Base-by-base conservation (phyloP, 306 rosid species). In the Dalbergia oliveri region DNA sequence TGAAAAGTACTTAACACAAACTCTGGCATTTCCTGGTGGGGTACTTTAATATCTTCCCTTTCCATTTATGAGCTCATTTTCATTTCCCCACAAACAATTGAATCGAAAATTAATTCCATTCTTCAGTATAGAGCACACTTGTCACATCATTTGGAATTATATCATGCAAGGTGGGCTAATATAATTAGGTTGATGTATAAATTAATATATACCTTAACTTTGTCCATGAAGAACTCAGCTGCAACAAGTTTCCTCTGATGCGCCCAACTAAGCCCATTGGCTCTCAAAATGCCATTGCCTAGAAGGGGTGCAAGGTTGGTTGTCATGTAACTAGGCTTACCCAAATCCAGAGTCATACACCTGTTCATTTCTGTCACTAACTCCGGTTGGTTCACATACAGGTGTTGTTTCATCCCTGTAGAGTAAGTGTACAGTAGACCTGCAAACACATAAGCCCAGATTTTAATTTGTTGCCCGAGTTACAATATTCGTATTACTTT, bases 241-340 rank as follows among this genome's bases (percentile, higher is more conserved):
- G 98, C 96, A 26, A 95, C 86, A 44, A 95, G 92, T 77, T 95
- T 95, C 73, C 99, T 86, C 76, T 95, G 99, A 1, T 91, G 92
- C 0, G 88, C 86, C 99, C 99, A 95, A 11, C 82, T 62, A 11
- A 45, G 77, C 2, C 98, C 98, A 69, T 95, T 95, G 69, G 98
- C 85, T 73, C 97, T 85, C 75, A 93, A 64, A 74, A 95, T 78
- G 82, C 99, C 95, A 78, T 90, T 89, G 75, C 99, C 99, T 31
- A 95, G 96, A 88, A 95, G 18, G 4, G 98, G 97, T 4, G 94
- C 88, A 33, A 90, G 94, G 67, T 83, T 90, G 84, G 84, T 91
- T 37, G 94, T 90, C 10, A 93, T 59, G 31, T 90, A 85, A 72
- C 90, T 63, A 57, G 99, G 98, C 88, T 95, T 95, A 15, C 99